phyloP scores from a whole-genome alignment of 148 eudicot species.

The Rhododendron vialii region DNA sequence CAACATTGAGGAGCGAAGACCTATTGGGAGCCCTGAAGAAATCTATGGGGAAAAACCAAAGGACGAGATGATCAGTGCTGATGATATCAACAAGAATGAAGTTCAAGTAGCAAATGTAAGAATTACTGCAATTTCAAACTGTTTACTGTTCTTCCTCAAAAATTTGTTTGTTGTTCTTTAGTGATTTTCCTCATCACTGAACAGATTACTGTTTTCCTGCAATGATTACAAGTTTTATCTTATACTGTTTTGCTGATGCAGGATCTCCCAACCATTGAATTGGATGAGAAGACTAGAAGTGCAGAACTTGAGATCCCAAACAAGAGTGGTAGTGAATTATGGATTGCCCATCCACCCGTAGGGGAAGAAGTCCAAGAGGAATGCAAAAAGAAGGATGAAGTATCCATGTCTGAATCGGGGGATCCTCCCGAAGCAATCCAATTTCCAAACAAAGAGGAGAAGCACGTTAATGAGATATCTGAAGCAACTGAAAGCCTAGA shows the following conservation, averaged over 20 bases:
- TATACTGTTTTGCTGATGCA: constrained; percentile 5
- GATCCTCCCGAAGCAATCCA: constrained; percentile 7
- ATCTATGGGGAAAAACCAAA: neutral
- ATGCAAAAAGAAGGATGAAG: neutral
- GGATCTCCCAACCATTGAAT: constrained; percentile 5
- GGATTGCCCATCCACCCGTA: constrained; percentile 4
- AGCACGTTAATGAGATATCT: neutral
- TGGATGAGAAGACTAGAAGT: constrained; percentile 3
- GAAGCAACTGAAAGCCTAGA: constrained; percentile 5
- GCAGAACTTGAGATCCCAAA: constrained; percentile 4
- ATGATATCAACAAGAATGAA: constrained; percentile 7
- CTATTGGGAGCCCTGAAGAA: neutral
- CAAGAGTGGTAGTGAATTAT: constrained; percentile 10
- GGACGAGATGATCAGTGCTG: neutral
- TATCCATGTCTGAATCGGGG: neutral
- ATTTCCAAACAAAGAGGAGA: constrained; percentile 1
- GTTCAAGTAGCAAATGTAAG: constrained; percentile 20
- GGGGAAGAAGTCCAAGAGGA: constrained; percentile 2
- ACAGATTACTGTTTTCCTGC: neutral
- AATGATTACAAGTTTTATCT: neutral
- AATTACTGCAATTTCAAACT: neutral
- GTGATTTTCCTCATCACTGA: neutral
- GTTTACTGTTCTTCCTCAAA: neutral
- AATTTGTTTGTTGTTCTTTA: neutral
- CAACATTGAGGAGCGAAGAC: constrained; percentile 10